Evolutionary conservation across 345 rosid genomes (phyloP), one percentile per base, ranked within the genome.

Genomic region (Gynandropsis gynandra): DNA sequence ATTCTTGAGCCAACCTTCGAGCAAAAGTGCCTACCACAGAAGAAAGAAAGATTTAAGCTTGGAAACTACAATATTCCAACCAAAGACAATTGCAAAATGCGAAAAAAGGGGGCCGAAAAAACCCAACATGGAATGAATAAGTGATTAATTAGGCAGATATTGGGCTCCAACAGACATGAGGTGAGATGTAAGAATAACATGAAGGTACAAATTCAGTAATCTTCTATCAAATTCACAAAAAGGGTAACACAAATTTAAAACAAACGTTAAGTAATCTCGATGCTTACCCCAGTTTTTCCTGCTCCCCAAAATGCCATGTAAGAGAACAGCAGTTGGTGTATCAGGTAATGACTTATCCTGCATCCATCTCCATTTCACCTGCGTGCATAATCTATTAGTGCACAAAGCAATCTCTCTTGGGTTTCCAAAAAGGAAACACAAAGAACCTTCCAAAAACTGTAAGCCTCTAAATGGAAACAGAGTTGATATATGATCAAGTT

Each of bases 201-300:
- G 40, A 40, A 55, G 16, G 41, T 6, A 53, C 7, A 1, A 43
- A 15, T 16, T 1, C 10, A 11, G 16, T 27, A 52, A 56, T 17
- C 38, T 36, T 27, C 16, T 13, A 46, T 31, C 11, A 10, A 53
- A 11, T 62, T 39, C 32, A 58, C 42, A 31, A 54, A n/a, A n/a
- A n/a, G n/a, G n/a, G n/a, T n/a, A n/a, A n/a, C n/a, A 16, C 14
- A 42, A 61, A 27, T 7, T 14, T 0, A 7, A n/a, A n/a, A n/a
- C n/a, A n/a, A n/a, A n/a, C n/a, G n/a, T n/a, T n/a, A n/a, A n/a
- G n/a, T n/a, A n/a, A n/a, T n/a, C n/a, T n/a, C 1, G 33, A 24
- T n/a, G 68, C 85, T 50, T 62, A 90, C 98, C 85, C 96, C 92
- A 90, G 55, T 90, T 90, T 66, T 90, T 90, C 52, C 92, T 64